Evolutionary conservation across 2,329 filamentous ascomycete species (phyloP), one percentile per base, ranked within the genome.

Genomic region (Beauveria medogensis): DNA sequence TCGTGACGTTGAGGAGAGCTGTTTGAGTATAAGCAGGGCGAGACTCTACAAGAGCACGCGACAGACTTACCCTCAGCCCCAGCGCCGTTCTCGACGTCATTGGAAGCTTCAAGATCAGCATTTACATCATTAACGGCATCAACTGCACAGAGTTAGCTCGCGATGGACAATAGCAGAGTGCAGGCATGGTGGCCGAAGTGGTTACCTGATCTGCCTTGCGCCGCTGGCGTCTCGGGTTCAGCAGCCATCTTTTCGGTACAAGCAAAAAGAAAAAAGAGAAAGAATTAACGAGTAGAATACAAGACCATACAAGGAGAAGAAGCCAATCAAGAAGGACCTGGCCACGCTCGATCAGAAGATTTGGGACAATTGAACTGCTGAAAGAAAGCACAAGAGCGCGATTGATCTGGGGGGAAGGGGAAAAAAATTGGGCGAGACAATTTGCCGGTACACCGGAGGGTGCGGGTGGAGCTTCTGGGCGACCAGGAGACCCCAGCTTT

Each of bases 1-100:
- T 86, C 63, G 86, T 89, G 70, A 97, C 70, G 63, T 80, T 78
- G 68, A 85, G 80, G 57, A 85, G 75, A 61, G 81, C 81, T 80
- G 68, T 70, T 51, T 2, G n/a, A 48, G 48, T 60, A 58, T 69
- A 62, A 69, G 66, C 62, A 50, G 43, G 62, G 40, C 48, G 18
- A 44, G 30, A 55, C 66, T 57, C 62, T 54, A 52, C 56, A 48
- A 22, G 44, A 28, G 56, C 52, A 56, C 44, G 47, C 56, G 54
- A 56, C 48, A 47, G 54, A 56, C 63, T 50, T 69, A 75, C 74
- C 68, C 67, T 77, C 74, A 34, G 67, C 69, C 56, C 66, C 73
- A 57, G 66, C 64, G 43, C 73, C 70, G 26, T 64, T 62, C 55
- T 70, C 70, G 18, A 60, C 64, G 55, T 71, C 68, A 44, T 67